Percentiles rank a stretch among this genome's conserved stretches.
Evolutionary conservation across 768 basidiomycete species (phyloP).

Genomic region (Russula emetica): DNA sequence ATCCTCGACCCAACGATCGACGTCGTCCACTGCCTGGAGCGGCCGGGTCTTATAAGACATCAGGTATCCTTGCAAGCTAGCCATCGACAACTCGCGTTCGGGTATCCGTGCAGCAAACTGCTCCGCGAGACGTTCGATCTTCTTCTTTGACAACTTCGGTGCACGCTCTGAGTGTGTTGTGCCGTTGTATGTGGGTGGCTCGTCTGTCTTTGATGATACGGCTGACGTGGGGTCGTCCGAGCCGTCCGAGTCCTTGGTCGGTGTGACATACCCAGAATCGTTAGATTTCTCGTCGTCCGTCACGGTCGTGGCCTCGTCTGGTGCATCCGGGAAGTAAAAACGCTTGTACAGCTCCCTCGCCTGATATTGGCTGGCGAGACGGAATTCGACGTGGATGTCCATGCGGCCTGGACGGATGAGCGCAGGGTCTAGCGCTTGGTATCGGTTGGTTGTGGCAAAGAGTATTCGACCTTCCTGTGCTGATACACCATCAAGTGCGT

Average conservation of each 20-base stretch:
- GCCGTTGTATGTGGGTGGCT: slow-evolving; percentile 12
- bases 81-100: slow-evolving; percentile 42
- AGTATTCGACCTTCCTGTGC: slow-evolving; percentile 81
- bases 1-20: slow-evolving; percentile 48
- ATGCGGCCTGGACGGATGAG: slow-evolving; percentile 74
- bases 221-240: background rate
- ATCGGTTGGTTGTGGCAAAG: slow-evolving; percentile 77
- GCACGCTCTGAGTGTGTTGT: slow-evolving; percentile 25
- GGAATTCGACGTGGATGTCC: slow-evolving; percentile 76
- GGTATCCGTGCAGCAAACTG: slow-evolving; percentile 54
- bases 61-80: slow-evolving; percentile 53
- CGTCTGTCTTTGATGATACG: background rate
- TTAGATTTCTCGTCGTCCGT: slow-evolving; percentile 28
- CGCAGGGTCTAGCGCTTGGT: slow-evolving; percentile 63
- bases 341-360: slow-evolving; percentile 58
- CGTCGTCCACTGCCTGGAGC: slow-evolving; percentile 47
- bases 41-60: slow-evolving; percentile 66
- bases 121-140: slow-evolving; percentile 47
- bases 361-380: slow-evolving; percentile 66
- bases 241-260: slow-evolving; percentile 11
- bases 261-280: slow-evolving; percentile 27
- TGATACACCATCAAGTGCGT: slow-evolving; percentile 74
- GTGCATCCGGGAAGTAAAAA: slow-evolving; percentile 55
- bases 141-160: slow-evolving; percentile 40
- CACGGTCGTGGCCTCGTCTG: slow-evolving; percentile 28